These are phyloP conservation scores for Rhododendron simsii DNA, from an alignment of 148 eudicot genomes.

Conservation along the genomic window DNA sequence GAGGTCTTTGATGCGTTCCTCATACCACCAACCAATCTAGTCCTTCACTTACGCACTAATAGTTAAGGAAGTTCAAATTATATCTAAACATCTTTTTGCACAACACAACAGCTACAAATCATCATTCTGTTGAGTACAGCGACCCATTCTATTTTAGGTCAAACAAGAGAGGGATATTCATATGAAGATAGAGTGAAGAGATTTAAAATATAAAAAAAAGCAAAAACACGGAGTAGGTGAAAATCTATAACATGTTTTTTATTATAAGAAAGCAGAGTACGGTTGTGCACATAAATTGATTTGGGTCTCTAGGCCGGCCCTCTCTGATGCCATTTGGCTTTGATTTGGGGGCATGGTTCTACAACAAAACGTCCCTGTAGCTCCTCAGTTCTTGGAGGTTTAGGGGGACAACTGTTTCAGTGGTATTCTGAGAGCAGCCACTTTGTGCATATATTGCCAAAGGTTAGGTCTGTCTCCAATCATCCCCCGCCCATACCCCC, in stretches of 20 bases:
- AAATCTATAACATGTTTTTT: not conserved
- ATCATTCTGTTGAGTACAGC: not conserved
- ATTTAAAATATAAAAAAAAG: not conserved
- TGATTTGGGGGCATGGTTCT: too few relatives aligned
- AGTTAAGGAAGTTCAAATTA: not conserved
- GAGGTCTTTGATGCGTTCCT: not conserved
- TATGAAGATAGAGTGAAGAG: not conserved
- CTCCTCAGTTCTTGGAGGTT: too few relatives aligned
- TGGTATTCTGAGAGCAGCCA: too few relatives aligned
- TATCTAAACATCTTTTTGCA: not conserved
- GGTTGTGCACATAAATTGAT: too few relatives aligned
- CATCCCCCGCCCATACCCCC: too few relatives aligned
- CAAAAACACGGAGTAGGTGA: not conserved
- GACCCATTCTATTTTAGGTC: not conserved
- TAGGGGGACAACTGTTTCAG: too few relatives aligned
- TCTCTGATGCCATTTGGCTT: too few relatives aligned
- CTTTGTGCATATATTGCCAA: too few relatives aligned
- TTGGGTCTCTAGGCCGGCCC: too few relatives aligned
- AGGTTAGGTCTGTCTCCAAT: too few relatives aligned
- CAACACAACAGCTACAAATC: not conserved
- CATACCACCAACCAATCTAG: not conserved
- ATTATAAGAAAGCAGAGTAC: not conserved
- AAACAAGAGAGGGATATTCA: not conserved
- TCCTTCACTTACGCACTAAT: not conserved
- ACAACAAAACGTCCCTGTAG: too few relatives aligned